phyloP scores from a whole-genome alignment of 345 rosid species.

The Litchi chinensis region DNA sequence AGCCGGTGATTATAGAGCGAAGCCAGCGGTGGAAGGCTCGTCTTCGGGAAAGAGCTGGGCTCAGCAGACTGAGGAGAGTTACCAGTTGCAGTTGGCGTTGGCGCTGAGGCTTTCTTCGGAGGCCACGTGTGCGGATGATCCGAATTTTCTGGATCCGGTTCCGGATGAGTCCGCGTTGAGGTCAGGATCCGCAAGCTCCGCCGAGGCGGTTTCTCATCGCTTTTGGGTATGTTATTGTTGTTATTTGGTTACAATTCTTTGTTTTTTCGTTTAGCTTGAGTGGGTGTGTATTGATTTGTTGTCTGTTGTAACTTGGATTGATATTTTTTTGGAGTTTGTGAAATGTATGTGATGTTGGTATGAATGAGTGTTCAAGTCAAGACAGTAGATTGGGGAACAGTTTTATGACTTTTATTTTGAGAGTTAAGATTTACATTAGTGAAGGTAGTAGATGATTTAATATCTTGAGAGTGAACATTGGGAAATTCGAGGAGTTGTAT shows the following conservation, averaged over 20 bases:
- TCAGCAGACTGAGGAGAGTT: constrained; percentile 99
- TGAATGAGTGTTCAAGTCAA: background rate
- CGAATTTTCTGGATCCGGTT: constrained; percentile 87
- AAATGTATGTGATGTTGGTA: background rate
- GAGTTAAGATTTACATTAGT: background rate
- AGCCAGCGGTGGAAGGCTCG: constrained; percentile 42
- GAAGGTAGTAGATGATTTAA: constrained; percentile 1
- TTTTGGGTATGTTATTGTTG: constrained; percentile 70
- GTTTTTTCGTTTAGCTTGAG: background rate
- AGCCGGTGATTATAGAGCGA: constrained; percentile 49
- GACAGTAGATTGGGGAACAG: background rate
- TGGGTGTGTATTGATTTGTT: background rate
- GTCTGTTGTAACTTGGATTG: background rate
- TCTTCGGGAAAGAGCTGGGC: constrained; percentile 96
- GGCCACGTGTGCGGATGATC: constrained; percentile 94
- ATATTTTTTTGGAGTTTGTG: background rate
- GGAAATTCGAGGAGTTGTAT: background rate
- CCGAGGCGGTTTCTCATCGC: constrained; percentile 83
- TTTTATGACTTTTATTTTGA: background rate
- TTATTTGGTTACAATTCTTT: background rate
- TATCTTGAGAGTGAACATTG: background rate
- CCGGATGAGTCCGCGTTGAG: constrained; percentile 71
- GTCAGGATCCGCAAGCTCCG: constrained; percentile 51
- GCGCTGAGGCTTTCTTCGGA: constrained; percentile 91
- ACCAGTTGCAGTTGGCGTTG: constrained; percentile 95